Conservation (phyloP, 2,329 filamentous ascomycete genomes). For the Didymellaceae sp. region DNA sequence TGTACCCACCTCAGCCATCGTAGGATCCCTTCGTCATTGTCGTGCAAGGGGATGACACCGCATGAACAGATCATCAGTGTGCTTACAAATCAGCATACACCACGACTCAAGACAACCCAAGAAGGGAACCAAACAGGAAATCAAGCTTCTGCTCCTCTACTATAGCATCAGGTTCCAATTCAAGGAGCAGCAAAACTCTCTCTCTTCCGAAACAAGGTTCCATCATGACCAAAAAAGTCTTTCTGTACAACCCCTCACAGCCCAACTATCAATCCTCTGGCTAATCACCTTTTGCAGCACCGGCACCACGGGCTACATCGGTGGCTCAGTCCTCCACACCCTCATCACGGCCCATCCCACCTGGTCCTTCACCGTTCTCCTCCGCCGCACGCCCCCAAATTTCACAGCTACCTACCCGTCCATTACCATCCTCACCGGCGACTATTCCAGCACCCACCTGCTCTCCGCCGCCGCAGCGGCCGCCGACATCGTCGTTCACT, state of each 20-base stretch:
- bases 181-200: no score
- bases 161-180: no score
- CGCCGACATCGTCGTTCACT: conserved; percentile 59
- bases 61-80: neutral
- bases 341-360: conserved; percentile 56
- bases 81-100: neutral
- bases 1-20: neutral
- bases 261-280: neutral
- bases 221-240: conserved; percentile 42
- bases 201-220: no score
- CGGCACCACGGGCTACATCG: conserved; percentile 61
- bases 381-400: conserved; percentile 48
- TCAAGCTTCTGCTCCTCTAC: no score
- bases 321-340: conserved; percentile 58
- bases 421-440: conserved; percentile 56
- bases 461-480: conserved; percentile 54
- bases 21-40: neutral
- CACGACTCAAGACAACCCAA: neutral
- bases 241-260: conserved; percentile 15
- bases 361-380: conserved; percentile 54
- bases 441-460: conserved; percentile 54
- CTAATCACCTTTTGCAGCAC: conserved; percentile 46
- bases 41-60: neutral
- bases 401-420: conserved; percentile 47
- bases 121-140: no score